Evolutionary conservation across 495 filamentous ascomycete species (phyloP).

Genomic region (Penicillium cosmopolitanum): DNA sequence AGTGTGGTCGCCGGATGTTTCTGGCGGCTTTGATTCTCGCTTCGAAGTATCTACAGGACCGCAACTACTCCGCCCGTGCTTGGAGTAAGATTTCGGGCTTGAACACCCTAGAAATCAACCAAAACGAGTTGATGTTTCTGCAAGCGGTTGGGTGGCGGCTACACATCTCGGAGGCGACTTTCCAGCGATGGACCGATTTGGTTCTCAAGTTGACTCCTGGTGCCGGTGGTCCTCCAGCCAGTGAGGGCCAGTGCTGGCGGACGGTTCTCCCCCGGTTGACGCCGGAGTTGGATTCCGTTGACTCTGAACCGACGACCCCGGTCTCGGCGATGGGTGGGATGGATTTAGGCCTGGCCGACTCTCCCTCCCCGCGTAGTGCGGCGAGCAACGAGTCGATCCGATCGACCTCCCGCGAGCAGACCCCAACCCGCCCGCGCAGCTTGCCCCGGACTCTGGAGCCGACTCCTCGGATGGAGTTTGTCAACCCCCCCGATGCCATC

Average conservation of each 20-base stretch:
- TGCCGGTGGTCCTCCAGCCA: constrained; percentile 34
- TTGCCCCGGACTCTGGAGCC: constrained; percentile 66
- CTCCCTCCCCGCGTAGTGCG: constrained; percentile 40
- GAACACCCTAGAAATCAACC: constrained; percentile 88
- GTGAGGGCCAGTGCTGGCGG: constrained; percentile 65
- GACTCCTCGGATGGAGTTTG: constrained; percentile 35
- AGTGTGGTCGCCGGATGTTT: constrained; percentile 98
- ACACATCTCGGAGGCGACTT: constrained; percentile 85
- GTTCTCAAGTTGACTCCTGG: constrained; percentile 81
- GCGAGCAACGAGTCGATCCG: constrained; percentile 26
- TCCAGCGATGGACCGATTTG: constrained; percentile 90
- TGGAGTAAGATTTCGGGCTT: constrained; percentile 99
- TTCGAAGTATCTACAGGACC: constrained; percentile 96
- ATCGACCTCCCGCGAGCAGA: constrained; percentile 41
- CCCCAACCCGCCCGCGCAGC: constrained; percentile 46
- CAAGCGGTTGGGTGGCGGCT: constrained; percentile 90
- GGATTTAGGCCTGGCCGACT: constrained; percentile 37
- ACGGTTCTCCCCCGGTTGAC: constrained; percentile 76
- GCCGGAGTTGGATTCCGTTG: constrained; percentile 59
- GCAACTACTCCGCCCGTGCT: constrained; percentile 94
- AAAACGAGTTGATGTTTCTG: constrained; percentile 93
- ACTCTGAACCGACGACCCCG: constrained; percentile 39
- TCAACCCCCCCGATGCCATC: constrained; percentile 47
- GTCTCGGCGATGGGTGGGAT: constrained; percentile 32
- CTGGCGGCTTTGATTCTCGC: constrained; percentile 89